Evolutionary conservation across 2,329 filamentous ascomycete species (phyloP), one percentile per base, ranked within the genome.

Genomic region (Fusarium brachygibbosum): DNA sequence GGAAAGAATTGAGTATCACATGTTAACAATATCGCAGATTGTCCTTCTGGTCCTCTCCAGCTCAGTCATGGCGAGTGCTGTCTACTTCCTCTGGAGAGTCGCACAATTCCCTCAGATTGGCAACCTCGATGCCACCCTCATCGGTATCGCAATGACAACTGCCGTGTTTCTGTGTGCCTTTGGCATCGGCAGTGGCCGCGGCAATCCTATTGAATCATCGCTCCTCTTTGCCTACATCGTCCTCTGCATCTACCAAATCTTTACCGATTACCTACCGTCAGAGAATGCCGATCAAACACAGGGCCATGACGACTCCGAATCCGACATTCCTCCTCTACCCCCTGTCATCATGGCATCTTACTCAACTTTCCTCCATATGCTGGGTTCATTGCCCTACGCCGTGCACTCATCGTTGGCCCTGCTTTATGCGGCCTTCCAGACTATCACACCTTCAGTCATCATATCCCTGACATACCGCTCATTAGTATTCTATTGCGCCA

Each of bases 301-400:
- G 46, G 81, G 82, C 63, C 79, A 84, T 51, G 80, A 82, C 32
- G 78, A 81, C 4, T 76, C 87, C 16, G 91, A 97, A 63, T 90
- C 92, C n/a, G 94, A 97, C 28, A 96, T 98, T 66, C 96, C 96
- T 38, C 96, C 96, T n/a, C 85, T 99, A 42, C 96, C 96, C 16
- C 96, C 96, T 1, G 94, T 98, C 69, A 95, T 99, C 79, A 98
- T 98, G 95, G 96, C 95, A 7, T 98, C 94, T 9, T 98, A 98
- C 80, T 95, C 94, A 28, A 98, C 95, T 1, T 83, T 98, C 42
- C 84, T 98, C 46, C 93, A 97, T 73, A 88, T 94, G 46, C 84
- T 98, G 37, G 92, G 93, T 58, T 91, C 90, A 6, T 84, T 97
- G n/a, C 95, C 93, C 4, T 91, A 88, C 5, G 94, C 92, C 29